Percentiles rank a stretch among this genome's conserved stretches.
Conservation (phyloP, 2,329 filamentous ascomycete genomes). For the Raffaelea ambrosiae region DNA sequence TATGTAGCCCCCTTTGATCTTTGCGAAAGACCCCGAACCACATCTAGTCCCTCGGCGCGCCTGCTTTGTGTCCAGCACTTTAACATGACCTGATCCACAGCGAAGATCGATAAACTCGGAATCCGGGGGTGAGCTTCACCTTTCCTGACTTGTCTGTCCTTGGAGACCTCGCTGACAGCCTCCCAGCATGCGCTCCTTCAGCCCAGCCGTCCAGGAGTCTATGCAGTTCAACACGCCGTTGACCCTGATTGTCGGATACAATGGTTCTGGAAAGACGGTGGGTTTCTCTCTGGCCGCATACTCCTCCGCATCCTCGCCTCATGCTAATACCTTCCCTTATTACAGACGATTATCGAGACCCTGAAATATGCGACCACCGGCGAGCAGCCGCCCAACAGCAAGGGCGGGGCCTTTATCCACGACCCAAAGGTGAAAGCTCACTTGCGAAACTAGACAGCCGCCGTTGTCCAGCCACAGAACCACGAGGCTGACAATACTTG, state of each 20-base stretch:
- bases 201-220: constrained; percentile 61
- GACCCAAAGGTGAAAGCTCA: constrained; percentile 65
- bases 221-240: constrained; percentile 86
- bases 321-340: no score
- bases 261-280: constrained; percentile 88
- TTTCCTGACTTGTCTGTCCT: background rate
- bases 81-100: constrained; percentile 7
- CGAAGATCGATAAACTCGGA: constrained; percentile 17
- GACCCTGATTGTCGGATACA: constrained; percentile 93
- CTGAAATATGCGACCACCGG: constrained; percentile 97
- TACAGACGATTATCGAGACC: constrained; percentile 90
- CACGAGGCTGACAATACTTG: no score
- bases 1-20: no score
- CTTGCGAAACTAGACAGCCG: no score
- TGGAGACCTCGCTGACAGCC: background rate
- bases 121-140: constrained; percentile 14
- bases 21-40: no score
- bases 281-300: background rate
- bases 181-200: constrained; percentile 63
- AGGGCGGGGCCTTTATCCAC: constrained; percentile 87
- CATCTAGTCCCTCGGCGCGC: no score
- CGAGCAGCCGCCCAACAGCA: constrained; percentile 84
- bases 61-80: no score
- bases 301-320: no score
- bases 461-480: no score